Percentiles rank a stretch among this genome's conserved stretches.
phyloP scores from a whole-genome alignment of 306 rosid species.

The Nissolia schottii region DNA sequence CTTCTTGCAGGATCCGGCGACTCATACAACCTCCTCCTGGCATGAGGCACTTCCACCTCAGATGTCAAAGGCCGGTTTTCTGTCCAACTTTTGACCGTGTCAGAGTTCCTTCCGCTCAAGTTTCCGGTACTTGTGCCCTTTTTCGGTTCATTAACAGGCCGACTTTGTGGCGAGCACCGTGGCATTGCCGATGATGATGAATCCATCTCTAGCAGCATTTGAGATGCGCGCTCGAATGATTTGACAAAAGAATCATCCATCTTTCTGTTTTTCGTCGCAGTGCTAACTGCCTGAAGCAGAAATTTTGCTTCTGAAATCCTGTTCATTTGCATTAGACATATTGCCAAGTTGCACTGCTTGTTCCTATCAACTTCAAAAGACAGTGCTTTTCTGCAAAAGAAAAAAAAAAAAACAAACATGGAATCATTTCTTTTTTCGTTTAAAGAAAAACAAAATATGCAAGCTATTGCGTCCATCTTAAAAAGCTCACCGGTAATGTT shows the following conservation, averaged over 20 bases:
- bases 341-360: constrained; percentile 90
- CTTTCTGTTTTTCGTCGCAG: constrained; percentile 52
- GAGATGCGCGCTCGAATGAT: constrained; percentile 69
- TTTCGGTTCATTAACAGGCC: neutral
- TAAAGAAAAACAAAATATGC: neutral
- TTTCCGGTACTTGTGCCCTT: neutral
- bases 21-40: constrained; percentile 27
- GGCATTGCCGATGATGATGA: constrained; percentile 21
- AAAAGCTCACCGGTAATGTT: constrained; percentile 56
- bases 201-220: constrained; percentile 52
- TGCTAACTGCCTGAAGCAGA: constrained; percentile 67
- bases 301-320: constrained; percentile 66
- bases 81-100: constrained; percentile 19
- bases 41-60: constrained; percentile 30
- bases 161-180: constrained; percentile 26
- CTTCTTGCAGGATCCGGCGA: constrained; percentile 41
- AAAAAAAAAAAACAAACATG: neutral
- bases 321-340: constrained; percentile 77
- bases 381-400: constrained; percentile 74
- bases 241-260: constrained; percentile 78
- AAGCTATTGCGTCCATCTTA: neutral
- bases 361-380: constrained; percentile 74
- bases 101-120: constrained; percentile 18
- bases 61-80: constrained; percentile 21
- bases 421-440: neutral